These are phyloP conservation scores for Nannochloris sp. DNA, from an alignment of 139 green algal genomes.

Conservation along the genomic window DNA sequence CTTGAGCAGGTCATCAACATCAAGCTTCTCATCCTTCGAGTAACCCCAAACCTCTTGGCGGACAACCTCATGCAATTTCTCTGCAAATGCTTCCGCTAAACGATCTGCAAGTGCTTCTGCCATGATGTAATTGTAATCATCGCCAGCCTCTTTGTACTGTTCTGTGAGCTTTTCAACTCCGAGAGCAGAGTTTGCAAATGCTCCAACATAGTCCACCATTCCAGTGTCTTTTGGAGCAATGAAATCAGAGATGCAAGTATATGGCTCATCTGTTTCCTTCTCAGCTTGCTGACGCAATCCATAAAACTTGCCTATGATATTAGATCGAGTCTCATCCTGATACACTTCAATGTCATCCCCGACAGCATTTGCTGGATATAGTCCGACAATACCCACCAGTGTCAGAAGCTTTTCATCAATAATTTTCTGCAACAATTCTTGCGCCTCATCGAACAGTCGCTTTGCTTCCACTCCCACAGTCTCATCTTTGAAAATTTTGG, in stretches of 20 bases:
- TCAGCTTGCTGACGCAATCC: conserved; percentile 82
- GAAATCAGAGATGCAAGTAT: conserved; percentile 93
- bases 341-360: conserved; percentile 94
- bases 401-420: conserved; percentile 71
- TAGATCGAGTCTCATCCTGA: conserved; percentile 49
- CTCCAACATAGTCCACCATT: conserved; percentile 89
- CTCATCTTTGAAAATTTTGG: conserved; percentile 99
- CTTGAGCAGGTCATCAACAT: conserved; percentile 91
- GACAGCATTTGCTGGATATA: conserved; percentile 85
- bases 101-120: conserved; percentile 93
- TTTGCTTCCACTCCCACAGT: conserved; percentile 90
- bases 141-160: conserved; percentile 59
- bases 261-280: conserved; percentile 69
- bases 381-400: conserved; percentile 75
- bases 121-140: conserved; percentile 98
- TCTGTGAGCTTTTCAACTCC: conserved; percentile 78
- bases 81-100: conserved; percentile 92
- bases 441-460: conserved; percentile 94
- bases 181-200: conserved; percentile 86
- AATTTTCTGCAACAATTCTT: conserved; percentile 75
- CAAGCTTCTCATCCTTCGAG: conserved; percentile 73
- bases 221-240: conserved; percentile 79
- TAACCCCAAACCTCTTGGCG: conserved; percentile 92
- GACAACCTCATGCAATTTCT: conserved; percentile 88
- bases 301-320: conserved; percentile 46